phyloP scores from a whole-genome alignment of 371 early-diverging fungal genomes.

The Lichtheimia ramosa region DNA sequence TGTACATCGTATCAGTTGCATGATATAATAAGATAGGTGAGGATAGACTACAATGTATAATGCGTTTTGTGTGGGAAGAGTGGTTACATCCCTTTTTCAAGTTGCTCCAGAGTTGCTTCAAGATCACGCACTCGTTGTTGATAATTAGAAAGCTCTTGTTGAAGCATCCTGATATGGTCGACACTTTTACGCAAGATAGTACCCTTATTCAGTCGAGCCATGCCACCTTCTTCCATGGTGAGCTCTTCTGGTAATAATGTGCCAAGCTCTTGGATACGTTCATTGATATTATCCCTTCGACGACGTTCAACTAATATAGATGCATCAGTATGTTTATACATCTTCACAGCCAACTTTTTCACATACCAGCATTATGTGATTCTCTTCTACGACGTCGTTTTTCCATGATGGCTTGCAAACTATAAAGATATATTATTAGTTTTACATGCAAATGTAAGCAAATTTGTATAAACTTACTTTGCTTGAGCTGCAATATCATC shows the following conservation, averaged over 20 bases:
- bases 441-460: too few relatives aligned
- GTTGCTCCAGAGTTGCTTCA: conserved; percentile 44
- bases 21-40: too few relatives aligned
- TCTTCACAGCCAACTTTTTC: too few relatives aligned
- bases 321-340: too few relatives aligned
- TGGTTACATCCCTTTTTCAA: conserved; percentile 1
- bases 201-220: conserved; percentile 77
- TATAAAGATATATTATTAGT: conserved; percentile 3
- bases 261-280: conserved; percentile 91
- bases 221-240: conserved; percentile 44
- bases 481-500: conserved; percentile 32
- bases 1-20: too few relatives aligned
- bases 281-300: conserved; percentile 96
- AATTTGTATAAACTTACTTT: conserved; percentile 18
- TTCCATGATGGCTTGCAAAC: conserved; percentile 58
- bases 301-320: conserved; percentile 81
- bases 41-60: too few relatives aligned
- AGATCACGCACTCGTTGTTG: conserved; percentile 66
- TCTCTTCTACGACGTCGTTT: conserved; percentile 91
- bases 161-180: conserved; percentile 80
- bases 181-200: conserved; percentile 84
- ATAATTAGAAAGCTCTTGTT: conserved; percentile 54
- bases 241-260: conserved; percentile 78
- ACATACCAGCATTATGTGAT: conserved; percentile 89
- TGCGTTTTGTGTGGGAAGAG: too few relatives aligned